Base-by-base conservation (phyloP, 1,139 yeast genomes). In the Lodderomyces orthopsilosis region DNA sequence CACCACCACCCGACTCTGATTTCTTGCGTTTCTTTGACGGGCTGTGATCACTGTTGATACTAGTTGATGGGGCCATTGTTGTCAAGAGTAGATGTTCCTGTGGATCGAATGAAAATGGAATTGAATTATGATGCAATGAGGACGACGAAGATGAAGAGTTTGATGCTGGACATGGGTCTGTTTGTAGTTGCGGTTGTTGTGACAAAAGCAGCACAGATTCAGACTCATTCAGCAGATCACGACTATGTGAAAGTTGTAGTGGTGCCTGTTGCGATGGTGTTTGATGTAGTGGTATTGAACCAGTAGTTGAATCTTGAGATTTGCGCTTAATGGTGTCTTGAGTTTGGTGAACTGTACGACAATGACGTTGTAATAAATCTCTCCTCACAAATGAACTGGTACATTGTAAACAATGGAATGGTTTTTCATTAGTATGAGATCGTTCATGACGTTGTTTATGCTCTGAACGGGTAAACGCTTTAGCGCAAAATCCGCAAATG, bases 391-490 rank as follows among this genome's bases (percentile, higher is more conserved):
- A 86, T 2, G 85, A 79, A 37, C 85, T 77, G 2, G 83, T 75
- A 55, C 94, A 86, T 41, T 81, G 75, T 35, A 78, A 69, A 54
- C 95, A 86, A 50, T 82, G 85, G 63, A 84, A 86, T 0, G 94
- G 94, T 51, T 87, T 83, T 53, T 85, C 90, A 55, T 86, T 86
- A 18, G 93, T 85, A 57, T 87, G 95, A 2, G 91, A 83, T 30
- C 94, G 66, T 58, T 87, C 95, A 57, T 87, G 95, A 40, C 95
- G 77, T 44, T 85, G 81, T 56, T 85, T 80, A 60, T 87, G 95
- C 57, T 87, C 95, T 19, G 88, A 80, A 39, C 95, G 68, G 7
- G 91, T 82, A 58, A 87, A 87, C 1, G 90, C 86, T 53, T 90
- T 70, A 35, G 90, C 88, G 56, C 95, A 87, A 58, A 81, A 86